Evolutionary conservation across 768 basidiomycete species (phyloP).

Genomic region (Crucibulum laeve): DNA sequence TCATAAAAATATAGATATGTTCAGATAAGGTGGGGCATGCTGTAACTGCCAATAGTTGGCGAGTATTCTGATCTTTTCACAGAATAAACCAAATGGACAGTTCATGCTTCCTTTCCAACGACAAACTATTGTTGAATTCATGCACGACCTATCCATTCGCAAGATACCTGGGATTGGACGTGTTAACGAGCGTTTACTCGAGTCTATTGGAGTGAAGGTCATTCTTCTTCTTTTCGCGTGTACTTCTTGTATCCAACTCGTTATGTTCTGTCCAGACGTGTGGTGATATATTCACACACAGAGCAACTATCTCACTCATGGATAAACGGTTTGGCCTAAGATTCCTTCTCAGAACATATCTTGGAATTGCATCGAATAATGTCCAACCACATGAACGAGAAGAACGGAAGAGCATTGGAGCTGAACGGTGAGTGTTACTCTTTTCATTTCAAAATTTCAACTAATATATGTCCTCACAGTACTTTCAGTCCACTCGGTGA

Average conservation of each 20-base stretch:
- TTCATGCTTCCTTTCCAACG: conserved; percentile 69
- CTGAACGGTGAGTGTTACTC: conserved; percentile 68
- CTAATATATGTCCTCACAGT: conserved; percentile 32
- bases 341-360: conserved; percentile 73
- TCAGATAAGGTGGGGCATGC: conserved; percentile 69
- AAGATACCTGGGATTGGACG: conserved; percentile 89
- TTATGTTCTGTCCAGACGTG: conserved; percentile 58
- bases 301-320: conserved; percentile 73
- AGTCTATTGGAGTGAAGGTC: conserved; percentile 85
- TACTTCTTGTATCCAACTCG: conserved; percentile 1
- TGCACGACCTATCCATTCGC: conserved; percentile 77
- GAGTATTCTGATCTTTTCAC: conserved; percentile 1
- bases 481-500: conserved; percentile 73
- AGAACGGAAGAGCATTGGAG: conserved; percentile 89
- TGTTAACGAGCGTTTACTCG: conserved; percentile 83
- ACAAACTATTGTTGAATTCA: conserved; percentile 65
- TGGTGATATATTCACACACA: conserved; percentile 79
- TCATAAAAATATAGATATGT: conserved; percentile 57
- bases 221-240: conserved; percentile 1
- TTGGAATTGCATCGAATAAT: conserved; percentile 83
- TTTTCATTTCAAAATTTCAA: background rate
- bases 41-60: conserved; percentile 2
- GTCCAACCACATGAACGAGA: conserved; percentile 75
- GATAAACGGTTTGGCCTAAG: conserved; percentile 82
- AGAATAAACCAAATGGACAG: conserved; percentile 97